These are phyloP conservation scores for Chaetoceros tenuissimus DNA, from an alignment of 108 stramenopile species.

Conservation along the genomic window DNA sequence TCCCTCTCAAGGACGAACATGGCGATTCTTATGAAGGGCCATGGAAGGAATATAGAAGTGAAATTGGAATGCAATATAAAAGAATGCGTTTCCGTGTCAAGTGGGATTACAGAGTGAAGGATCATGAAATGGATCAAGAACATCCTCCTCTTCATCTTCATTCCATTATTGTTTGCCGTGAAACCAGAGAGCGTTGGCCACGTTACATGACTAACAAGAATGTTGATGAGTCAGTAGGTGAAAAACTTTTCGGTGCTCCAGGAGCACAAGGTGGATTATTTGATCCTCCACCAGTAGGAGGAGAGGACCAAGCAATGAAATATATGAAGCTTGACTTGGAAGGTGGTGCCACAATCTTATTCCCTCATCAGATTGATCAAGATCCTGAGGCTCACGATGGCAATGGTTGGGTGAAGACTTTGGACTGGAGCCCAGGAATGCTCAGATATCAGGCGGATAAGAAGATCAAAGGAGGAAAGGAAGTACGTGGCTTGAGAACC, in stretches of 20 bases:
- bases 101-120: slow-evolving; percentile 51
- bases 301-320: slow-evolving; percentile 44
- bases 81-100: slow-evolving; percentile 70
- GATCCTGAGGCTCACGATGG: slow-evolving; percentile 25
- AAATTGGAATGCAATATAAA: slow-evolving; percentile 58
- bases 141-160: slow-evolving; percentile 61
- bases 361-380: slow-evolving; percentile 73
- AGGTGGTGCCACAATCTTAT: slow-evolving; percentile 66
- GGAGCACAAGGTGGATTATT: slow-evolving; percentile 80
- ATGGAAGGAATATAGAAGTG: slow-evolving; percentile 58
- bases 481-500: slow-evolving; percentile 62
- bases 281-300: slow-evolving; percentile 80
- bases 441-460: slow-evolving; percentile 82
- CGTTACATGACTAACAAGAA: slow-evolving; percentile 11
- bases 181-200: slow-evolving; percentile 65
- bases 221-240: slow-evolving; percentile 17
- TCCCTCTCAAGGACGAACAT: slow-evolving; percentile 22
- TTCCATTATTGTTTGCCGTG: slow-evolving; percentile 76
- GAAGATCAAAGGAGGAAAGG: slow-evolving; percentile 53
- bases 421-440: slow-evolving; percentile 81
- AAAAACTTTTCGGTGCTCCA: slow-evolving; percentile 56
- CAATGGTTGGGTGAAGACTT: slow-evolving; percentile 62
- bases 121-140: slow-evolving; percentile 7
- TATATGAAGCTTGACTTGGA: slow-evolving; percentile 78
- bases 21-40: slow-evolving; percentile 50